Percentiles rank a stretch among this genome's conserved stretches.
These are phyloP conservation scores for Fusarium marasasianum DNA, from an alignment of 2,329 filamentous ascomycete species.

Conservation along the genomic window DNA sequence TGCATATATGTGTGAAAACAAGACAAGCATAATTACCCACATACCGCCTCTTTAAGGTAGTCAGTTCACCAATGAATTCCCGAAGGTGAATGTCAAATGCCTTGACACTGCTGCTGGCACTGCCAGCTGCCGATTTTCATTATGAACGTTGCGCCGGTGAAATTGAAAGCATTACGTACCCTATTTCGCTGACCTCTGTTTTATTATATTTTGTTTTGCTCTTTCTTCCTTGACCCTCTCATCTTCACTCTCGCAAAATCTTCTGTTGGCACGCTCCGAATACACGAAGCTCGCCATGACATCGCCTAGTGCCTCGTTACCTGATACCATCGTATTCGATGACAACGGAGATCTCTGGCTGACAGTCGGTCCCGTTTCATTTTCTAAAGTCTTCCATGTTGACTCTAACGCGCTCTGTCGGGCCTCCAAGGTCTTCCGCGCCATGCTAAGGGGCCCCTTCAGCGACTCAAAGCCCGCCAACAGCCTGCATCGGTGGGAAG, in stretches of 20 bases:
- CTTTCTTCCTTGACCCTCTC: background rate
- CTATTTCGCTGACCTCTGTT: background rate
- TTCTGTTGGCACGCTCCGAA: background rate
- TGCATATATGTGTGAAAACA: background rate
- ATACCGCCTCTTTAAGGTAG: background rate
- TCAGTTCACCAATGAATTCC: background rate
- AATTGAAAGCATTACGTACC: background rate
- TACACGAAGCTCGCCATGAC: background rate
- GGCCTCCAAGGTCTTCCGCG: background rate
- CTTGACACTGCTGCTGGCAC: background rate
- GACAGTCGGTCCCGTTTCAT: too few relatives aligned
- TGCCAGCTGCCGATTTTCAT: background rate
- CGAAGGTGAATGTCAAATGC: background rate
- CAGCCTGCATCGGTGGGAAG: background rate
- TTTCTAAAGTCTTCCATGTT: background rate
- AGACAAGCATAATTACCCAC: too few relatives aligned
- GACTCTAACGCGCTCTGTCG: background rate
- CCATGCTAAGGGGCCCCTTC: background rate
- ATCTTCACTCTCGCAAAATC: background rate
- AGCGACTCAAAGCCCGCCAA: background rate
- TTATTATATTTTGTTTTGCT: background rate
- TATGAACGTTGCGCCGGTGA: background rate
- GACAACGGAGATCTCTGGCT: background rate
- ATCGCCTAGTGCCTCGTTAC: background rate
- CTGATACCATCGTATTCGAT: background rate